Conservation (phyloP, 352 stramenopile species). For the Sclerospora graminicola region DNA sequence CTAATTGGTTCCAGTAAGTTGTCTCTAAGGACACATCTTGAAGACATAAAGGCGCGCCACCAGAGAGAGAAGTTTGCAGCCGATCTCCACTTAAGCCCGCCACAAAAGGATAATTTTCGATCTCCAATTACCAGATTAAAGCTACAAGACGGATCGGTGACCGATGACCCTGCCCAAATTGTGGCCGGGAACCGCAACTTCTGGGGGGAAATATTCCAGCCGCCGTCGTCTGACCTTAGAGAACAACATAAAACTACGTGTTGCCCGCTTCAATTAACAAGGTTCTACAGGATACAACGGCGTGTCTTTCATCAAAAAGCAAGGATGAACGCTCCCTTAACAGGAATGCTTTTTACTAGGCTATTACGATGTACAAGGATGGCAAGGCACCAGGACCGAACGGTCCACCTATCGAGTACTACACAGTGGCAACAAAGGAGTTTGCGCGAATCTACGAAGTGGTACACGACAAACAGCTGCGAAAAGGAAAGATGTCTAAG, state of each 20-base stretch:
- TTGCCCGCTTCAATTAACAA: not conserved
- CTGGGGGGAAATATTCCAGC: not conserved
- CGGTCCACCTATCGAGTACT: constrained; percentile 3
- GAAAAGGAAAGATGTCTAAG: constrained; percentile 7
- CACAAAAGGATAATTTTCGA: constrained; percentile 2
- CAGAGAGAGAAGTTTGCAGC: constrained; percentile 7
- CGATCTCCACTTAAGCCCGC: constrained; percentile 6
- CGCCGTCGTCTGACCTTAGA: not conserved
- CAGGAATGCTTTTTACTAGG: not conserved
- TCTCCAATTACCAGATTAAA: not conserved
- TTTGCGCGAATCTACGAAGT: constrained; percentile 8
- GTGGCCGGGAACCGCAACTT: not conserved
- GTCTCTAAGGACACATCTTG: not conserved
- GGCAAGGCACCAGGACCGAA: constrained; percentile 6
- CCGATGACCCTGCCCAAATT: constrained; percentile 3
- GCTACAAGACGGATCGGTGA: not conserved
- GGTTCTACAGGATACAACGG: not conserved
- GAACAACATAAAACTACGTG: not conserved
- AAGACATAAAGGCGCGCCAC: constrained; percentile 1
- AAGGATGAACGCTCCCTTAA: not conserved
- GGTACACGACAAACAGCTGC: constrained; percentile 1
- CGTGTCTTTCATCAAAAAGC: not conserved
- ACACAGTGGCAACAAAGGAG: not conserved
- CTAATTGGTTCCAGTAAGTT: not conserved
- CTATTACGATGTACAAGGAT: constrained; percentile 3